phyloP scores from a whole-genome alignment of 2,329 filamentous ascomycete genomes.

The Geosmithia morbida region DNA sequence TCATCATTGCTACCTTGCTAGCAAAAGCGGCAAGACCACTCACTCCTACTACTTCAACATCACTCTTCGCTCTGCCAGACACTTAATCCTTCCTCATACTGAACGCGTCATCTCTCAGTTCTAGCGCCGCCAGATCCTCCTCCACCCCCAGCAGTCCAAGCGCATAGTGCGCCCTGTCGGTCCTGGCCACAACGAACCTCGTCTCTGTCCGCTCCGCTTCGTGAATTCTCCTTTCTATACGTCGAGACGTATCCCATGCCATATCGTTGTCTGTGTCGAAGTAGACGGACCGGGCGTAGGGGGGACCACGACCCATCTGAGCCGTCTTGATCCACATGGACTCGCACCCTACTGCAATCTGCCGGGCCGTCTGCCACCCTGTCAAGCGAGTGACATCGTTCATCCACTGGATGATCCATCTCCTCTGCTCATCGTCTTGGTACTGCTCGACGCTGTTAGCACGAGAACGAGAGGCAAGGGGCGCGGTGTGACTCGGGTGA shows the following conservation, averaged over 20 bases:
- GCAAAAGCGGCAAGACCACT: no score
- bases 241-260: conserved; percentile 28
- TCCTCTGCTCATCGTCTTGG: conserved; percentile 54
- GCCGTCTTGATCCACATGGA: conserved; percentile 67
- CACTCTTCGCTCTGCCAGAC: not conserved
- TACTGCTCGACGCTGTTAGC: conserved; percentile 36
- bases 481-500: not conserved
- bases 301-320: conserved; percentile 59
- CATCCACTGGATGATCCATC: conserved; percentile 63
- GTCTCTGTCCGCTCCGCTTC: conserved; percentile 24
- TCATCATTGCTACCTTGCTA: no score
- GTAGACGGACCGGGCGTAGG: conserved; percentile 41
- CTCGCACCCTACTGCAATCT: conserved; percentile 76
- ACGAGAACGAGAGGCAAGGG: not conserved
- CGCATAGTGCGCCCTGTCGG: conserved; percentile 56
- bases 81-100: not conserved
- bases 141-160: conserved; percentile 69
- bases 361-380: conserved; percentile 72
- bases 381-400: conserved; percentile 65
- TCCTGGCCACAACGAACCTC: conserved; percentile 43
- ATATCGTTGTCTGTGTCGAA: conserved; percentile 1
- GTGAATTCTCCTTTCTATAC: conserved; percentile 35
- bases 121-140: conserved; percentile 33
- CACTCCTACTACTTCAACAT: not conserved
- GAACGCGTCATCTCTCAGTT: conserved; percentile 2